Evolutionary conservation across 768 basidiomycete species (phyloP), one percentile per base, ranked within the genome.

Genomic region (Lentinula guzmanii): DNA sequence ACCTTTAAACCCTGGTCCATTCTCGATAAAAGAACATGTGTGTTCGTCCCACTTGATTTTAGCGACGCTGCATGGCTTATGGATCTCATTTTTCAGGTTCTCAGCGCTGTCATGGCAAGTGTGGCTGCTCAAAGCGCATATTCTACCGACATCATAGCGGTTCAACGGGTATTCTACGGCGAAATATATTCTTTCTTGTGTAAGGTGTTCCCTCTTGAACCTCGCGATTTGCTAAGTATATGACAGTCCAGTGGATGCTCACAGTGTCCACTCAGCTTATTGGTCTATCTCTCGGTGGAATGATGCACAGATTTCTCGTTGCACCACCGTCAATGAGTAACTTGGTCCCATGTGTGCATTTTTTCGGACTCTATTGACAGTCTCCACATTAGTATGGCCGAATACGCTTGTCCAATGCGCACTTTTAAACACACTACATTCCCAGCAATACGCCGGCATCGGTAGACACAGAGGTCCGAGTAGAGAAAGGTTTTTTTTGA

Each of bases 11-110:
- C 89, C 90, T 0, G 90, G 90, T 31, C 87, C 83, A 1, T 91
- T 91, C 72, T 81, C 81, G 2, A 83, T 90, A 70, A 91, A 91
- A 69, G 89, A 91, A 66, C 87, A 90, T 69, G 90, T 90, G 63
- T 65, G 79, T 66, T 39, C 41, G n/a, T 45, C 24, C 51, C 18
- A 43, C 37, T 43, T 61, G 62, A 51, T 33, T 18, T 28, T 35
- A 43, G 13, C 0, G 28, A 43, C 5, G 21, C 16, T 39, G 3
- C n/a, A 37, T 56, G 50, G 21, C 54, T 63, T 16, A 63, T 54
- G 31, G 42, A 21, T 13, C 18, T 50, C 50, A 66, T 48, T 69
- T 69, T 70, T 74, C 43, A 79, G 77, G 77, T 78, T 66, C 51
- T 70, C 55, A 74, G 75, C 54, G 69, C 71, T 21, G 67, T 71